Evolutionary conservation across 176 grass and related monocot genomes (phyloP).

Genomic region (sorghum (Sorghum bicolor)): DNA sequence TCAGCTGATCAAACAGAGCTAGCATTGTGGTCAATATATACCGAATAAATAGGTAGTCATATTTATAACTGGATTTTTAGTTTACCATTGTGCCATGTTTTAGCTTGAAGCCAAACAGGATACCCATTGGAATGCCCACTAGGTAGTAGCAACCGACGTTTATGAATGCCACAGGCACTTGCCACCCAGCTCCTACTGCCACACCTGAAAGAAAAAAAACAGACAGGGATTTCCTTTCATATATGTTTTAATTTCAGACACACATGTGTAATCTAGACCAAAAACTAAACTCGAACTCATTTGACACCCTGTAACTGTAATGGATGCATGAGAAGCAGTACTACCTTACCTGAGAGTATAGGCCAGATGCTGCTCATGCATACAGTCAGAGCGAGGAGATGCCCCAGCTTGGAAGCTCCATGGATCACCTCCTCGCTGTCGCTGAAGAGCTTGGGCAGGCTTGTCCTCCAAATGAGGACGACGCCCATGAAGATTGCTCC

Average conservation of each 20-base stretch:
- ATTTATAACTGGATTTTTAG: neutral
- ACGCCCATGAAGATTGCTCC: slow-evolving; percentile 52
- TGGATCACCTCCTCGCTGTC: slow-evolving; percentile 36
- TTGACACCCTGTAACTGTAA: neutral
- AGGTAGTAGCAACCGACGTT: neutral
- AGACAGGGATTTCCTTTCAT: neutral
- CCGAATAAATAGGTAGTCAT: neutral
- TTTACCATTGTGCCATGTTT: slow-evolving; percentile 47
- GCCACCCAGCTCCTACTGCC: neutral
- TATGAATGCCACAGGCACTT: neutral
- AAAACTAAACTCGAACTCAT: neutral
- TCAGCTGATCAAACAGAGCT: neutral
- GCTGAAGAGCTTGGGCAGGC: slow-evolving; percentile 60
- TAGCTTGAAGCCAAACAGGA: slow-evolving; percentile 65
- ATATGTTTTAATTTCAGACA: neutral
- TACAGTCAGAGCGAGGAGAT: slow-evolving; percentile 54
- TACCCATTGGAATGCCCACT: slow-evolving; percentile 50
- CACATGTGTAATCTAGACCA: too few species aligned
- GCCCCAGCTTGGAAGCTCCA: slow-evolving; percentile 51
- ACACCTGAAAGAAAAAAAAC: neutral
- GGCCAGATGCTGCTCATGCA: slow-evolving; percentile 70
- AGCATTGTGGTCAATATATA: neutral
- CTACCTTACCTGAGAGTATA: slow-evolving; percentile 61
- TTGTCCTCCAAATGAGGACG: slow-evolving; percentile 50
- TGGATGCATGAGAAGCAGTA: neutral